A percentile compares a stretch with the other conserved stretches of the same genome.
phyloP scores from a whole-genome alignment of 1,284 basidiomycete species.

The Tremellales sp. region DNA sequence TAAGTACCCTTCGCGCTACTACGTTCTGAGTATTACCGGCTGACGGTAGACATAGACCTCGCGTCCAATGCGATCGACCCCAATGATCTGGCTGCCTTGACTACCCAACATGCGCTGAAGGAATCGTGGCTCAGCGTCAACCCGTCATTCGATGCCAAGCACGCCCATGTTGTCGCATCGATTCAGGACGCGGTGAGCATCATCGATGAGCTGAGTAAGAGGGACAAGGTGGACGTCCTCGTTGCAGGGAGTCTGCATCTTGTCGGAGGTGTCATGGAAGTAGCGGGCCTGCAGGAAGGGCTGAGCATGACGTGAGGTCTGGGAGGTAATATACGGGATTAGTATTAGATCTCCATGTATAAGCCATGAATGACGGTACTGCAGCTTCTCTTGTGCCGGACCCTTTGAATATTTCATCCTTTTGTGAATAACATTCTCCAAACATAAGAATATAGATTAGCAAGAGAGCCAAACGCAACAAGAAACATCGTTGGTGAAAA shows the following conservation, averaged over 20 bases:
- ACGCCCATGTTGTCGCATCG: conserved; percentile 75
- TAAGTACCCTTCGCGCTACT: conserved; percentile 46
- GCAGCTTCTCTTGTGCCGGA: too few relatives aligned
- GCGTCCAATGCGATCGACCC: conserved; percentile 64
- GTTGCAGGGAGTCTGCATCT: conserved; percentile 92
- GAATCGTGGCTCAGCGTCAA: conserved; percentile 66
- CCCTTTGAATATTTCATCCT: too few relatives aligned
- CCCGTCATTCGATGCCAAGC: conserved; percentile 58
- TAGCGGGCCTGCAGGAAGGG: conserved; percentile 65
- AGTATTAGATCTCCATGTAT: background rate
- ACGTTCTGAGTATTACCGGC: conserved; percentile 15
- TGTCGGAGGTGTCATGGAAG: conserved; percentile 90
- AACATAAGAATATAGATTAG: too few relatives aligned
- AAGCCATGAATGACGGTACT: too few relatives aligned
- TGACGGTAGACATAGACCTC: conserved; percentile 57
- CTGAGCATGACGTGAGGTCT: conserved; percentile 42
- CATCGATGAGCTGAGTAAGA: conserved; percentile 49
- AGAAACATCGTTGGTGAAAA: too few relatives aligned
- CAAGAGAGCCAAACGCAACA: too few relatives aligned
- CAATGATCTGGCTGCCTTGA: conserved; percentile 62
- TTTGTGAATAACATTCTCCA: too few relatives aligned
- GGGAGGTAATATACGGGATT: background rate
- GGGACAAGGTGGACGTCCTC: conserved; percentile 62
- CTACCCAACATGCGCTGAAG: conserved; percentile 71
- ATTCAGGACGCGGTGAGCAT: conserved; percentile 80